Base-by-base conservation (phyloP, 1,284 basidiomycete species). In the Apiotrichum montevideense region DNA sequence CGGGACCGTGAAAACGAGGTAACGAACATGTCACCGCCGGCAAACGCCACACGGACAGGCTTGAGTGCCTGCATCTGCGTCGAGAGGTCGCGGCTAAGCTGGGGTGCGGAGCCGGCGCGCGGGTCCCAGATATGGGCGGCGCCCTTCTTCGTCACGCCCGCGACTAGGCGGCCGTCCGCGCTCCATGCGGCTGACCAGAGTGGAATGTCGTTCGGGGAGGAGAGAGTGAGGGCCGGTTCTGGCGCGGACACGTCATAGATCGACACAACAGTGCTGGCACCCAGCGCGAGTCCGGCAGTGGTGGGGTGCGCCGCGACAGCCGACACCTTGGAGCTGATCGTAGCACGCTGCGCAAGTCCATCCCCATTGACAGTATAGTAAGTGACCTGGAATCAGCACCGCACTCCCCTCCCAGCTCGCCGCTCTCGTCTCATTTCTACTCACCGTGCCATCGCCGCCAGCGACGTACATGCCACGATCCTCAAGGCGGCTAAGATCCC, bases 271-370 rank as follows among this genome's bases (percentile, higher is more conserved):
- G 65, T 58, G 13, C 66, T 62, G 0, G 67, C 64, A 0, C 65
- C 64, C 32, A 76, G 68, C 6, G 76, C 62, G 21, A 79, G 52
- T 4, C 65, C 61, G 0, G 73, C 67, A 0, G 74, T 74, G 2
- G 75, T 76, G 1, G 78, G 77, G 55, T 79, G 78, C 21, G 78
- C 67, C 2, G 66, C 35, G 40, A 79, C 46, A 46, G 62, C 65
- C 33, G 73, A 73, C 39, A 77, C 63, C 3, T 72, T 54, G 2
- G 43, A 50, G 3, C 34, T 37, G 41, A 63, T 46, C 7, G 34
- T 33, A 11, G 47, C 35, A 1, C 35, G 45, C 39, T 51, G n/a
- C 3, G 54, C 40, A 1, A 51, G 54, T 1, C 46, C 46, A 1
- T 9, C 51, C 0, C 48, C 48, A 7, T 11, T 35, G 8, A 53